Base-by-base conservation (phyloP, 257 asterid genomes). In the Primulina huaijiensis region DNA sequence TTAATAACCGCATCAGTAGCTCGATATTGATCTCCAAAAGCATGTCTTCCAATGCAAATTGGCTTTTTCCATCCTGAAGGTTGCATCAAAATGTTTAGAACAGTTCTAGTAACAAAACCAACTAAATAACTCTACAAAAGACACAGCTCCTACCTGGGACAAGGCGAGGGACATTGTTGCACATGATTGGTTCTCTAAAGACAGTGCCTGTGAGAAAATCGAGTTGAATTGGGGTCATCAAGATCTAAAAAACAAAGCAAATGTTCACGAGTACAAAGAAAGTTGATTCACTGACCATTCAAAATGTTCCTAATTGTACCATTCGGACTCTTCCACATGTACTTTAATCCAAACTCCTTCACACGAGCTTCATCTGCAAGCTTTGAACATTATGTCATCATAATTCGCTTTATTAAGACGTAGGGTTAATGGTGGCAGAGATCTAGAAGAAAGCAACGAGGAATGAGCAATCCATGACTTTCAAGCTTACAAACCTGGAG, bases 21-120 rank as follows among this genome's bases (percentile, higher is more conserved):
- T 77, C 89, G 77, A 86, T 94, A 91, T 78, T 94, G 99, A 79
- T 94, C 99, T 46, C 97, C 99, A 67, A 85, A 94, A 66, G 99
- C 99, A 84, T 94, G 99, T 70, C 99, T 89, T 60, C 99, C 99
- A 73, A 94, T 94, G 85, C 99, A 94, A 67, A 94, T 94, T 6
- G 99, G 90, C 74, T 91, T 94, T 55, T 92, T 89, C 99, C 98
- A 94, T 65, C 99, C 99, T 94, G 78, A 79, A 65, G 68, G 61
- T 31, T 77, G 55, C 71, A 68, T 33, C 16, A 75, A 55, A 29
- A 10, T 59, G 63, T 62, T 64, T 61, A 74, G 68, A 60, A 59
- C 25, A 62, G 50, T 16, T 74, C 27, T 20, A 34, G 21, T 58
- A 56, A 76, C 58, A 19, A 38, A 64, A 25, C 21, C 71, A 31